Base-by-base conservation (phyloP, 352 stramenopile species). In the Aphanomyces invadans region DNA sequence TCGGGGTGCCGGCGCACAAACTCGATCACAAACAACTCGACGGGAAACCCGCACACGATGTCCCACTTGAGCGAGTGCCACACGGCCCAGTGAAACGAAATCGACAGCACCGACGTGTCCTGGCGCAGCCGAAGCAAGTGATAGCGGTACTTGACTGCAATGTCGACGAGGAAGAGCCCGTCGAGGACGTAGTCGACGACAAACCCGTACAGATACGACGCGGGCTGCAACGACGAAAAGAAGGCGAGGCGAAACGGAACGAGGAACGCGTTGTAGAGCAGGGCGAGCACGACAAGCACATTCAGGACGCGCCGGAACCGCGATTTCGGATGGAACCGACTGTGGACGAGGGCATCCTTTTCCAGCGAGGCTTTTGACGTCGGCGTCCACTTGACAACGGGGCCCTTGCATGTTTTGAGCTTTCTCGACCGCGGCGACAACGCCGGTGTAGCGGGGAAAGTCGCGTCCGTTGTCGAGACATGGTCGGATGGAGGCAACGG, bases 231-330 rank as follows among this genome's bases (percentile, higher is more conserved):
- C 19, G 60, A 52, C 53, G 53, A 65, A 19, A 73, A 57, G 56
- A 86, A 86, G 9, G 73, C 71, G 19, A 81, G 36, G 4, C 71
- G 62, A 52, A 77, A 77, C 17, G 77, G 77, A 48, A 81, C 74
- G 4, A 74, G 70, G 65, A 75, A 79, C 32, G 65, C 65, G 55
- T 83, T 80, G 66, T 81, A 86, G 17, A 77, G 23, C n/a, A 74
- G 71, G 25, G 73, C 67, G 15, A 70, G 36, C 11, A 81, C 61
- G 10, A 83, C 70, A 12, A 81, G 65, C 42, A 74, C 53, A 52
- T 75, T 74, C 68, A 74, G 77, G 5, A 72, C 45, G 10, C 64
- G 39, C 3, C 55, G 25, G 74, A 70, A 71, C 64, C 51, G 52
- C 39, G 63, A 71, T 23, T 77, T 64, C 17, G 70, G 71, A 36